Percentiles rank a stretch among this genome's conserved stretches.
These are phyloP conservation scores for Hypericum perforatum DNA, from an alignment of 345 rosid species.

Conservation along the genomic window DNA sequence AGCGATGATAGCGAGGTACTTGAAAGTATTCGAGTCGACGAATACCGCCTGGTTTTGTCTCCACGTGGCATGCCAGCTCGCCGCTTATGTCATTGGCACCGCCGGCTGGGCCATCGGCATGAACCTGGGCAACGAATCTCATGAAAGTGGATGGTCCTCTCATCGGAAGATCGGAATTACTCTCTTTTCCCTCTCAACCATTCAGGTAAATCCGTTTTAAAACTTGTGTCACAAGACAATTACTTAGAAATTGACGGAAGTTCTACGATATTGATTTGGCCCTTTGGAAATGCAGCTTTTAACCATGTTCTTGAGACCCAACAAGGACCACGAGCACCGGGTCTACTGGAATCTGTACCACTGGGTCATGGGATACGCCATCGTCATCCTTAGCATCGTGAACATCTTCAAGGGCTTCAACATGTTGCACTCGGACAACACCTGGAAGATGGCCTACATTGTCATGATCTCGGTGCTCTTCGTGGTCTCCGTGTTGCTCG, in stretches of 20 bases:
- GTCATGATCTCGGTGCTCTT: conserved; percentile 13
- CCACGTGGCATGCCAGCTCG: conserved; percentile 24
- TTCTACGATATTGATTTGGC: no score
- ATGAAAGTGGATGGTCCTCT: conserved; percentile 8
- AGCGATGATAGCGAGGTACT: conserved; percentile 27
- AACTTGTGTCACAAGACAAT: no score
- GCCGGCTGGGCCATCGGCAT: conserved; percentile 39
- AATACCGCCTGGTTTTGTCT: conserved; percentile 33
- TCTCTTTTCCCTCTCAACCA: conserved; percentile 25
- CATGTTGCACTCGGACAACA: neutral
- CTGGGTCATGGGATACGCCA: conserved; percentile 2
- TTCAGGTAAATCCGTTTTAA: no score
- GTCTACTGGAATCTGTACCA: conserved; percentile 12
- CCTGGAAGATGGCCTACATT: conserved; percentile 19
- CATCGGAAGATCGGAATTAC: conserved; percentile 30
- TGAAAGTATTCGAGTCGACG: conserved; percentile 19
- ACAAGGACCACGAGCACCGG: conserved; percentile 6
- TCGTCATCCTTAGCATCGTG: conserved; percentile 5
- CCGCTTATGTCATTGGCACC: conserved; percentile 27
- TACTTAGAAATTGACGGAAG: no score
- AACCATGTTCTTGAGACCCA: neutral
- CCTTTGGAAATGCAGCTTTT: no score
- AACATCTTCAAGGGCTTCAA: conserved; percentile 10
- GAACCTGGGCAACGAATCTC: conserved; percentile 23
- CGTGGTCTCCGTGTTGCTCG: conserved; percentile 19